These are phyloP conservation scores for Tetratostichococcus sp. DNA, from an alignment of 139 green algal genomes.

Conservation along the genomic window DNA sequence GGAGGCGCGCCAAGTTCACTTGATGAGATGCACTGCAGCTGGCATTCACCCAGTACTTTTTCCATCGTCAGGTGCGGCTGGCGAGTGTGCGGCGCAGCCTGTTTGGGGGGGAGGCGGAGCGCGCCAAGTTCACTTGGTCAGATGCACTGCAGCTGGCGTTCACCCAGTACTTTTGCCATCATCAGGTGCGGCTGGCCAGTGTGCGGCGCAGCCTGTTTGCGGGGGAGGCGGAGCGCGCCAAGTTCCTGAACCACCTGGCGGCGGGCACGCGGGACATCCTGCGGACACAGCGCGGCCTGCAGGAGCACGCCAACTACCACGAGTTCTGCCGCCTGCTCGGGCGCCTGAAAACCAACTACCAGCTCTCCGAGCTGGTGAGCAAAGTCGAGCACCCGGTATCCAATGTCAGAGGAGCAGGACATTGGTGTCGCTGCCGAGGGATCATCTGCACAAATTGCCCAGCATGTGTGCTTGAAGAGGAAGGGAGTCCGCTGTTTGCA, in stretches of 20 bases:
- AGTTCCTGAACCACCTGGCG: constrained; percentile 73
- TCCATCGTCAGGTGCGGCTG: background rate
- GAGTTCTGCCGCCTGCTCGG: constrained; percentile 94
- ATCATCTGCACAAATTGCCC: no score
- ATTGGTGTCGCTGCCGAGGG: no score
- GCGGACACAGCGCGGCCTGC: constrained; percentile 61
- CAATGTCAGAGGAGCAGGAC: no score
- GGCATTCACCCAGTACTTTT: no score
- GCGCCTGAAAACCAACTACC: constrained; percentile 97
- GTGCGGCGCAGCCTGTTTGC: constrained; percentile 89
- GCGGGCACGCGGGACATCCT: constrained; percentile 67
- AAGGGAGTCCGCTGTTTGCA: no score
- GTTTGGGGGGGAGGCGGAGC: background rate
- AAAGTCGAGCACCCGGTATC: no score
- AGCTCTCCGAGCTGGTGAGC: constrained; percentile 80
- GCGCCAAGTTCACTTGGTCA: background rate
- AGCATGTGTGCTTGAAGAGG: no score
- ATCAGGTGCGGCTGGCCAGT: constrained; percentile 77
- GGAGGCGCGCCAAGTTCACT: background rate
- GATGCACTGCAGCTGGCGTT: no score
- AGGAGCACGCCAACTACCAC: constrained; percentile 93
- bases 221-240: constrained; percentile 75
- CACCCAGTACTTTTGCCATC: background rate
- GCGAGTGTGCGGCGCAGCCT: background rate
- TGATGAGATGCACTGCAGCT: no score